Conservation (phyloP, 2,329 filamentous ascomycete genomes). For the Pyrenophora graminea region DNA sequence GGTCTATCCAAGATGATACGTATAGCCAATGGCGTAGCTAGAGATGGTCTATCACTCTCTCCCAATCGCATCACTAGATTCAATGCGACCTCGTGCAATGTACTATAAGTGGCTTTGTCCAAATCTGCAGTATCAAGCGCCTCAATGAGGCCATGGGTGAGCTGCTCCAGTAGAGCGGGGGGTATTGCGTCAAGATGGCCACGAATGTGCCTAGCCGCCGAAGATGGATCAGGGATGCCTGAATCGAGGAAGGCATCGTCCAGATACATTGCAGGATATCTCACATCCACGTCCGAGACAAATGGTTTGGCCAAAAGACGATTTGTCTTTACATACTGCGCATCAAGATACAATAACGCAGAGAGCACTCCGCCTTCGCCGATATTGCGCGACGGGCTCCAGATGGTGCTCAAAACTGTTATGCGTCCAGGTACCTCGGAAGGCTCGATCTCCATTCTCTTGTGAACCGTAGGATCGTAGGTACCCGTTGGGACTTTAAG, state of each 20-base stretch:
- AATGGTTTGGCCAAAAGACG: constrained; percentile 36
- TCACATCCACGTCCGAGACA: constrained; percentile 17
- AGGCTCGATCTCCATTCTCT: neutral
- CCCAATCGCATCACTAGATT: constrained; percentile 26
- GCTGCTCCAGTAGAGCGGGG: constrained; percentile 19
- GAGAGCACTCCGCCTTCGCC: constrained; percentile 42
- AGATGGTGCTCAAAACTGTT: constrained; percentile 9
- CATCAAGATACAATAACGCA: constrained; percentile 40
- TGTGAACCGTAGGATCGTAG: neutral
- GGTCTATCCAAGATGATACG: constrained; percentile 38
- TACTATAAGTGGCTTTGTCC: constrained; percentile 8
- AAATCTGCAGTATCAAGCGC: constrained; percentile 8
- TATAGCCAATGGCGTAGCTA: constrained; percentile 37
- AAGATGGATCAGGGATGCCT: constrained; percentile 6
- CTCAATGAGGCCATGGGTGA: constrained; percentile 19
- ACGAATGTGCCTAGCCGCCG: constrained; percentile 8
- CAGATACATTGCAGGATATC: constrained; percentile 44
- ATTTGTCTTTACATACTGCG: constrained; percentile 16
- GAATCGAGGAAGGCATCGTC: constrained; percentile 38
- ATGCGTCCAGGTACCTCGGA: constrained; percentile 10
- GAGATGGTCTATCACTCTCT: constrained; percentile 36
- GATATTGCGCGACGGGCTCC: constrained; percentile 18
- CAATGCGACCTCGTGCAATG: constrained; percentile 31
- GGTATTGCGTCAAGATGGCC: constrained; percentile 25
- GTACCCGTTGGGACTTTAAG: neutral